Evolutionary conservation across 495 filamentous ascomycete species (phyloP).

Genomic region (Stereocaulon alpinum): DNA sequence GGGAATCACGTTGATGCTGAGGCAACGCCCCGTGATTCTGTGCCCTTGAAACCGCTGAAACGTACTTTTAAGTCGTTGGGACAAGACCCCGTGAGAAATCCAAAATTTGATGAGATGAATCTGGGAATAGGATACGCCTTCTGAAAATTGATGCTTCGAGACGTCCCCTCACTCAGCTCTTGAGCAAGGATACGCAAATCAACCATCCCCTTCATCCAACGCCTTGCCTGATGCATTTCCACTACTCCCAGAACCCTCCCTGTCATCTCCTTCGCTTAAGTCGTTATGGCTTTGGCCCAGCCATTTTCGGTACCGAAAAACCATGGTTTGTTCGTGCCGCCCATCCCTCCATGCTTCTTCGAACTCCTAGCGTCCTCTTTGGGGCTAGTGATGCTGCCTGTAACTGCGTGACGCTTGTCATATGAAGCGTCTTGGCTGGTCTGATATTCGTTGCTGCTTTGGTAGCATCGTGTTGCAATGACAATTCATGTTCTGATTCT

Average conservation of each 20-base stretch:
- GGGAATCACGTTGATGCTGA: too few species aligned
- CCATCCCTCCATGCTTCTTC: constrained; percentile 50
- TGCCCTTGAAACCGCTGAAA: too few species aligned
- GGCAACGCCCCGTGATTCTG: too few species aligned
- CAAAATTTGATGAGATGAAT: too few species aligned
- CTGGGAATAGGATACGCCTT: too few species aligned
- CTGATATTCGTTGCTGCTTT: constrained; percentile 19
- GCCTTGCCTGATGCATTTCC: too few species aligned
- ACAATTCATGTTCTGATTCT: not conserved
- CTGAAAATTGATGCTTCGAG: too few species aligned
- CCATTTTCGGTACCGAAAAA: constrained; percentile 17
- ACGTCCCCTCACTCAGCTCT: too few species aligned
- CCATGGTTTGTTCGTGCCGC: constrained; percentile 24
- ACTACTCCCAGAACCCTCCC: not conserved
- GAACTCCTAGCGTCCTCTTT: constrained; percentile 46
- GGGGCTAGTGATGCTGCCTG: constrained; percentile 25
- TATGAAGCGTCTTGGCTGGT: constrained; percentile 41
- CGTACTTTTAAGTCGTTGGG: too few species aligned
- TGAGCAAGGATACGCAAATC: too few species aligned
- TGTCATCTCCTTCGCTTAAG: not conserved
- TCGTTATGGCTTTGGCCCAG: not conserved
- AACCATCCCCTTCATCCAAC: too few species aligned
- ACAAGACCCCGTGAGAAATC: too few species aligned
- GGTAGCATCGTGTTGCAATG: not conserved
- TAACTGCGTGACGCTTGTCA: constrained; percentile 39